Percentiles rank a stretch among this genome's conserved stretches.
Evolutionary conservation across 345 rosid genomes (phyloP).

Genomic region (Turnera subulata): DNA sequence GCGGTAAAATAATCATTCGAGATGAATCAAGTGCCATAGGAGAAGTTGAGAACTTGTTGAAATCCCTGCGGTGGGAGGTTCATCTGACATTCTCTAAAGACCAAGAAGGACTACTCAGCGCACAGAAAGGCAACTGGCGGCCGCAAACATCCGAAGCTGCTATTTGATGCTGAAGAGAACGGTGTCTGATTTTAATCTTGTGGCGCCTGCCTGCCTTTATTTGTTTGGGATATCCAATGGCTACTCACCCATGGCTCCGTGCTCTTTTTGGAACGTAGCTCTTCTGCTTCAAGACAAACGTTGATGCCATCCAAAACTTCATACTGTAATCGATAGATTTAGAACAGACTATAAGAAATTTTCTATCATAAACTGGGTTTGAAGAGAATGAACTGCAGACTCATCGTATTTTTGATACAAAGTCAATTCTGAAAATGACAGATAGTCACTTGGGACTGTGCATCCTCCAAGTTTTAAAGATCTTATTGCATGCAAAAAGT

Average conservation of each 20-base stretch:
- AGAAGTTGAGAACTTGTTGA: conserved; percentile 73
- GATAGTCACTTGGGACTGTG: too few species aligned
- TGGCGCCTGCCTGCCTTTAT: neutral
- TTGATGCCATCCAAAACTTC: conserved; percentile 8
- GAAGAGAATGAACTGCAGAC: neutral
- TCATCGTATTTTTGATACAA: neutral
- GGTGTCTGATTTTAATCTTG: neutral
- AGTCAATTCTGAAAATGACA: too few species aligned
- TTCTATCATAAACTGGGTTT: neutral
- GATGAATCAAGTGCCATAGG: conserved; percentile 56
- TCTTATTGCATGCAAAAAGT: too few species aligned
- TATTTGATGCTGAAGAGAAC: conserved; percentile 21
- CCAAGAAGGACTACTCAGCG: conserved; percentile 78
- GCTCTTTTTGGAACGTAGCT: conserved; percentile 3
- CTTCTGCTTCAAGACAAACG: neutral
- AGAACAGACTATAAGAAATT: neutral
- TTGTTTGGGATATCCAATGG: neutral
- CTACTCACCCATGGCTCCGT: neutral
- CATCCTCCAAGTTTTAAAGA: too few species aligned
- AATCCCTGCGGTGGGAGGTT: conserved; percentile 81
- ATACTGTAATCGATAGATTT: neutral
- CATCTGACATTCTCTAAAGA: conserved; percentile 65
- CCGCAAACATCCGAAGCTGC: conserved; percentile 44
- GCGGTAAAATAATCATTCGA: conserved; percentile 77
- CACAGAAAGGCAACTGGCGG: conserved; percentile 90